Conservation (phyloP, 2,329 filamentous ascomycete genomes). For the Colletotrichum sansevieriae region DNA sequence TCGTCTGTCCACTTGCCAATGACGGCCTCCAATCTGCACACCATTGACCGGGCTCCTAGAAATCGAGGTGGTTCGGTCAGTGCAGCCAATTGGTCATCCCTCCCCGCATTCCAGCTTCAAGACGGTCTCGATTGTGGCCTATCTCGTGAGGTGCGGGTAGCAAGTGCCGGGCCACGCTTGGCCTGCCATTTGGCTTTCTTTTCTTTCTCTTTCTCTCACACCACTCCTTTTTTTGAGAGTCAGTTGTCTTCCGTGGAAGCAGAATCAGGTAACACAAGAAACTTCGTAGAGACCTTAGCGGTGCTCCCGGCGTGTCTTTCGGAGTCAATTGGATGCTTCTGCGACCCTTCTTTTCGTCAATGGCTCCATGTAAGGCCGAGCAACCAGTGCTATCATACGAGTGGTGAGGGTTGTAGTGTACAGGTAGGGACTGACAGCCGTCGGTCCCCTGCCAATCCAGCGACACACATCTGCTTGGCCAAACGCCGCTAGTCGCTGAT, state of each 20-base stretch:
- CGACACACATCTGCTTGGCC: slow-evolving; percentile 24
- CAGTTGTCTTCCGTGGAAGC: neutral
- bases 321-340: slow-evolving; percentile 25
- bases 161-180: slow-evolving; percentile 24
- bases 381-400: slow-evolving; percentile 27
- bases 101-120: slow-evolving; percentile 34
- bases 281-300: neutral
- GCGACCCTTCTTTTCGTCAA: slow-evolving; percentile 19
- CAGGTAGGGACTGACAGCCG: slow-evolving; percentile 22
- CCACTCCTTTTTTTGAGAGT: neutral
- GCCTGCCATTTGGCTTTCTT: slow-evolving; percentile 11
- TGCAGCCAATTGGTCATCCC: slow-evolving; percentile 2
- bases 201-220: slow-evolving; percentile 14
- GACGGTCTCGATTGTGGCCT: slow-evolving; percentile 12
- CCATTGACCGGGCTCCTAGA: neutral
- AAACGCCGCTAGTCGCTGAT: slow-evolving; percentile 33
- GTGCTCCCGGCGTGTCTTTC: slow-evolving; percentile 1
- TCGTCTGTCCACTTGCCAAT: neutral
- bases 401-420: slow-evolving; percentile 18
- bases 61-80: neutral
- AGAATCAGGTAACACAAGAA: neutral
- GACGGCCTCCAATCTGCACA: neutral
- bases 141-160: slow-evolving; percentile 13
- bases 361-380: slow-evolving; percentile 18
- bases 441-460: slow-evolving; percentile 2